Percentiles rank a stretch among this genome's conserved stretches.
These are phyloP conservation scores for sunflower (Helianthus annuus) DNA, from an alignment of 129 eudicot genomes.

Conservation along the genomic window DNA sequence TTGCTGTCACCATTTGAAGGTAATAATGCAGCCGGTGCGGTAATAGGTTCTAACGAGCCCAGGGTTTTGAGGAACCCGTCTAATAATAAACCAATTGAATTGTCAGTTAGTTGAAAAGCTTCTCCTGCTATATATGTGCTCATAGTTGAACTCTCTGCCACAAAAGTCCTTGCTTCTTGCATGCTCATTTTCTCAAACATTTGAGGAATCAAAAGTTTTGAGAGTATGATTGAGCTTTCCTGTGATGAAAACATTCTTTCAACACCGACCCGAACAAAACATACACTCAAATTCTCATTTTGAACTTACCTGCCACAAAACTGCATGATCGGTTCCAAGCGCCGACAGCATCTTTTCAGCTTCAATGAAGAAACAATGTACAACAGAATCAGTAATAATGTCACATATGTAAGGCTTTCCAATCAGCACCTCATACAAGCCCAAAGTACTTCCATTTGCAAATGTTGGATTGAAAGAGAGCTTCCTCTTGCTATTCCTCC, in stretches of 20 bases:
- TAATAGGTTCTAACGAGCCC: slow-evolving; percentile 55
- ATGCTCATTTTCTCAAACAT: slow-evolving; percentile 69
- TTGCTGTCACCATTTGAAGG: slow-evolving; percentile 56
- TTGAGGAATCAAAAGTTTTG: slow-evolving; percentile 80
- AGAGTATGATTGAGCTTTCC: slow-evolving; percentile 82
- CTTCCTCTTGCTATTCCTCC: slow-evolving; percentile 52
- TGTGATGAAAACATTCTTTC: slow-evolving; percentile 18
- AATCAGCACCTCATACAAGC: slow-evolving; percentile 72
- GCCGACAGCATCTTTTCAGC: slow-evolving; percentile 61
- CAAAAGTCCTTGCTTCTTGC: slow-evolving; percentile 70
- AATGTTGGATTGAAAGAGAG: slow-evolving; percentile 70
- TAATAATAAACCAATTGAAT: slow-evolving; percentile 60
- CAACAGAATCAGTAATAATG: slow-evolving; percentile 77
- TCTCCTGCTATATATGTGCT: slow-evolving; percentile 65
- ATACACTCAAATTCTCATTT: not conserved
- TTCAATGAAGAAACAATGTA: slow-evolving; percentile 77
- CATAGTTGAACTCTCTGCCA: slow-evolving; percentile 78
- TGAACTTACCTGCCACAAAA: slow-evolving; percentile 77
- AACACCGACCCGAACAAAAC: not conserved
- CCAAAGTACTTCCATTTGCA: slow-evolving; percentile 85
- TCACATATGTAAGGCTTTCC: slow-evolving; percentile 88
- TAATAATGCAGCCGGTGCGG: slow-evolving; percentile 67
- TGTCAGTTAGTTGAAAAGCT: slow-evolving; percentile 60
- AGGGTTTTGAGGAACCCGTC: slow-evolving; percentile 75
- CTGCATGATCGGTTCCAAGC: slow-evolving; percentile 63